These are phyloP conservation scores for Alternaria triticina DNA, from an alignment of 2,329 filamentous ascomycete species.

Conservation along the genomic window DNA sequence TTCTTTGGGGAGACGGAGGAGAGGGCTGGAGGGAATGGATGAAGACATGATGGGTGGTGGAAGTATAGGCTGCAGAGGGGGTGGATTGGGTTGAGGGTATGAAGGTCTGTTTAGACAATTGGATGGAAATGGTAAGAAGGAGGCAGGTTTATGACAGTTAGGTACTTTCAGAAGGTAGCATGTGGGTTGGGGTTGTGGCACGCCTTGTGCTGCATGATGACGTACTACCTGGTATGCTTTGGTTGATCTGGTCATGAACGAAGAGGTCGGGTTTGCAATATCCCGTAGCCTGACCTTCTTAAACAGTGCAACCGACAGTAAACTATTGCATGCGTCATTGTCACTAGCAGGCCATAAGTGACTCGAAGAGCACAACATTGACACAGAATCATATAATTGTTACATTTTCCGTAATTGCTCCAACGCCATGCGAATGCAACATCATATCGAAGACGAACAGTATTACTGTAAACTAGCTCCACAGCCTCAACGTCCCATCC, in stretches of 20 bases:
- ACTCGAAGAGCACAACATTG: neutral
- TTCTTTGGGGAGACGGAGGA: slow-evolving; percentile 19
- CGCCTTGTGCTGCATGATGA: neutral
- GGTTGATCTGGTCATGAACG: neutral
- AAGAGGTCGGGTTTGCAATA: neutral
- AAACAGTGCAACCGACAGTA: neutral
- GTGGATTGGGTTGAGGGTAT: neutral
- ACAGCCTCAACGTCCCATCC: slow-evolving; percentile 89
- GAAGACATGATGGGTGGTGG: neutral
- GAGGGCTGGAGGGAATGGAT: neutral
- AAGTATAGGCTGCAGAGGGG: rapidly evolving
- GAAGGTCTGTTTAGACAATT: neutral
- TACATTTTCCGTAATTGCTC: neutral
- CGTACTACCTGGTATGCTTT: neutral
- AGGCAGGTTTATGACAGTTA: no score
- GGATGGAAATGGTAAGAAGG: neutral
- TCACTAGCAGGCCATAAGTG: neutral
- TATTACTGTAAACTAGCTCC: slow-evolving; percentile 53
- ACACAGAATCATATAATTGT: neutral
- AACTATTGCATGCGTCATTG: neutral
- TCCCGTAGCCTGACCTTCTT: neutral
- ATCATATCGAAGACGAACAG: neutral
- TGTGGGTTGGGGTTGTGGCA: neutral
- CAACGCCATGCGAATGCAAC: slow-evolving; percentile 4
- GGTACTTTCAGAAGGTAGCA: neutral